These are phyloP conservation scores for Talaromyces proteolyticus DNA, from an alignment of 495 filamentous ascomycete genomes.

Conservation along the genomic window DNA sequence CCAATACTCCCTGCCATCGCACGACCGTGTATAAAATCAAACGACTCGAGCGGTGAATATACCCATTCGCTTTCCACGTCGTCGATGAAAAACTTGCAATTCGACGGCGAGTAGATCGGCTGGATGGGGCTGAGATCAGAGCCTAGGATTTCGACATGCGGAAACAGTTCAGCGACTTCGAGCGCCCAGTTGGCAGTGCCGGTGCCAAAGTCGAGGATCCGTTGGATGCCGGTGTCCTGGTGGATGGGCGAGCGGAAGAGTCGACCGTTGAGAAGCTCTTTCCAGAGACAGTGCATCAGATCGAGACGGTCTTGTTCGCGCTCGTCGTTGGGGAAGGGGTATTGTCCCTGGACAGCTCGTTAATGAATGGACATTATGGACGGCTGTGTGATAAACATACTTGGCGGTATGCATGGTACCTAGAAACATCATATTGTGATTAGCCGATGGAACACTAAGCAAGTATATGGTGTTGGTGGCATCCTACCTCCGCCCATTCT, in stretches of 20 bases:
- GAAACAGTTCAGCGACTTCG: slow-evolving; percentile 55
- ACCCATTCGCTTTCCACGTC: slow-evolving; percentile 45
- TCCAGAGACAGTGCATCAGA: slow-evolving; percentile 57
- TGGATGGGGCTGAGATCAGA: slow-evolving; percentile 54
- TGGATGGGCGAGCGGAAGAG: slow-evolving; percentile 50
- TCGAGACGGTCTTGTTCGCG: slow-evolving; percentile 62
- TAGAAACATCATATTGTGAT: slow-evolving; percentile 15
- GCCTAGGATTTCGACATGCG: slow-evolving; percentile 50
- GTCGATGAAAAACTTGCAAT: slow-evolving; percentile 43
- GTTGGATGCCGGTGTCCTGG: slow-evolving; percentile 13
- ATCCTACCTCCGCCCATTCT: slow-evolving; percentile 48
- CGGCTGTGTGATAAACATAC: too few relatives aligned
- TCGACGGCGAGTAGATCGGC: slow-evolving; percentile 41
- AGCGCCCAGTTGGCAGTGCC: slow-evolving; percentile 57
- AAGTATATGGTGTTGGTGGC: not conserved
- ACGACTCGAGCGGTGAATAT: slow-evolving; percentile 30
- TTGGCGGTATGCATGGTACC: slow-evolving; percentile 54
- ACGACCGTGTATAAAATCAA: slow-evolving; percentile 43
- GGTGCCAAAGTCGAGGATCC: slow-evolving; percentile 44
- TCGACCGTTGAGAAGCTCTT: slow-evolving; percentile 41
- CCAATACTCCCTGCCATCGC: slow-evolving; percentile 36
- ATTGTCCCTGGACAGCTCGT: too few relatives aligned
- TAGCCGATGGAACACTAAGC: not conserved
- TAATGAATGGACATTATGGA: too few relatives aligned
- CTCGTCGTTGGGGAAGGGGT: slow-evolving; percentile 54